Base-by-base conservation (phyloP, 2,329 filamentous ascomycete species). In the Cercospora zeae-maydis region DNA sequence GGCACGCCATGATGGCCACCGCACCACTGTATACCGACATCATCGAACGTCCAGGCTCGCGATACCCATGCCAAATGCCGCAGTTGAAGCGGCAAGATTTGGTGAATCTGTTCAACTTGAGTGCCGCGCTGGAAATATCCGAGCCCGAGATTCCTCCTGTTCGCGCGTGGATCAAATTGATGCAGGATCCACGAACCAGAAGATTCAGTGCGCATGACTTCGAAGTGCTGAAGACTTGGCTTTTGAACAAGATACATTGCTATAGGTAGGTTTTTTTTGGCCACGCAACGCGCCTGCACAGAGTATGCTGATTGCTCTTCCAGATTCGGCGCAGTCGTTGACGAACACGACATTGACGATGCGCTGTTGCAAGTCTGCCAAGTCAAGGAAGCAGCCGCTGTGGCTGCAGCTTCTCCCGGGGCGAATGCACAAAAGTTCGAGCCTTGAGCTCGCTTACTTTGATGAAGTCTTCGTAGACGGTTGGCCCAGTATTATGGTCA, bases 111-210 rank as follows among this genome's bases (percentile, higher is more conserved):
- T 54, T 69, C 21, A 64, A 67, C 42, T 55, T 69, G 16, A 67
- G 63, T 16, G 59, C 58, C 5, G 61, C 60, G n/a, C 52, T 69
- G 13, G 58, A 68, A 27, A 61, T 65, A 45, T 52, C 47, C 11
- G 67, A 69, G n/a, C 42, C 57, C 11, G 67, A 69, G 49, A 45
- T 69, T 9, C 67, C 67, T 13, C 67, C 67, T 31, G 66, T 69
- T 1, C 64, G 66, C 42, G 67, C 67, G 10, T 69, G 67, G 67
- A 62, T 67, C 16, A 65, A 63, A 39, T 49, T 69, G 5, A 67
- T 69, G 66, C 64, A 64, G 36, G 64, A 69, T 51, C 27, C 47
- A n/a, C 45, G 67, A 11, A 61, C 62, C 9, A 57, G 53, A 21
- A 31, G 51, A 8, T 59, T 69, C 27, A 39, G 55, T 19, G 58